These are phyloP conservation scores for Fusarium sororula DNA, from an alignment of 2,329 filamentous ascomycete genomes.

Conservation along the genomic window DNA sequence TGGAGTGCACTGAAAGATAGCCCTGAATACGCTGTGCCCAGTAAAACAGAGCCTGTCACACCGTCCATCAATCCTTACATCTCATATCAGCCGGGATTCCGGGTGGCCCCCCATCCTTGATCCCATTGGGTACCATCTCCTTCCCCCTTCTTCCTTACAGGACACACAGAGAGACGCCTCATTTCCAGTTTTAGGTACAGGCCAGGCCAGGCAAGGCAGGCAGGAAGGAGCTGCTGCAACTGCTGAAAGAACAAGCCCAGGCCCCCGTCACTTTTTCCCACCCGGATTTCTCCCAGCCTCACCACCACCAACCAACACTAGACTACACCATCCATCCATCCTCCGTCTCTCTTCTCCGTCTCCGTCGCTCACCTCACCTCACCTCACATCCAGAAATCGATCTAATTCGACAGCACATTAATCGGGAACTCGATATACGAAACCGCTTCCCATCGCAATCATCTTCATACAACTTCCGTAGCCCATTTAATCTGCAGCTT, in stretches of 20 bases:
- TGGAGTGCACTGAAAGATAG: constrained; percentile 15
- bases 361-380: constrained; percentile 17
- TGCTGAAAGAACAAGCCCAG: constrained; percentile 10
- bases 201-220: constrained; percentile 17
- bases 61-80: background rate
- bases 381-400: constrained; percentile 1
- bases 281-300: constrained; percentile 40
- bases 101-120: background rate
- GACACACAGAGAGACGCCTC: constrained; percentile 30
- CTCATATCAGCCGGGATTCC: constrained; percentile 13
- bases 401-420: constrained; percentile 24
- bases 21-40: constrained; percentile 19
- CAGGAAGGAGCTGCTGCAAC: constrained; percentile 7
- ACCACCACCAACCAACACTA: constrained; percentile 12
- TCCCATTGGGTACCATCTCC: constrained; percentile 10
- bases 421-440: constrained; percentile 20
- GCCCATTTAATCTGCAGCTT: constrained; percentile 8
- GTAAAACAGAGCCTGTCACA: constrained; percentile 13
- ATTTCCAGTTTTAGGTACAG: constrained; percentile 43
- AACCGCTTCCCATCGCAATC: constrained; percentile 20
- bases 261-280: constrained; percentile 35
- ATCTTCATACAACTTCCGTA: constrained; percentile 31
- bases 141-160: constrained; percentile 14
- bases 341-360: constrained; percentile 19
- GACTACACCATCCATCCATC: background rate